Percentiles rank a stretch among this genome's conserved stretches.
Evolutionary conservation across 768 basidiomycete genomes (phyloP).

Genomic region (Lactarius hatsudake): DNA sequence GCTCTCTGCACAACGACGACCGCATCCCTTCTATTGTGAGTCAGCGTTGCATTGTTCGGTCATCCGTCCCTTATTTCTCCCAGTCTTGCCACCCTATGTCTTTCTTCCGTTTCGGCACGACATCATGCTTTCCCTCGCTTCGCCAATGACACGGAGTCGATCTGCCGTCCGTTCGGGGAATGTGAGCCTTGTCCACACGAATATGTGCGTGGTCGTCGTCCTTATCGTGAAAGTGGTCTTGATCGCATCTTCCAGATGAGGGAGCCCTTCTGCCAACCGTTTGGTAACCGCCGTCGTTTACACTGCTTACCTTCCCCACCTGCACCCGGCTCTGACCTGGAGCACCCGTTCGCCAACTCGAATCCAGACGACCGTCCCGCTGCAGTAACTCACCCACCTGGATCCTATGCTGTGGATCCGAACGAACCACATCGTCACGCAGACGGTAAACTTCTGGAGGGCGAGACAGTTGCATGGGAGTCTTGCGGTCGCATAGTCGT

Average conservation of each 20-base stretch:
- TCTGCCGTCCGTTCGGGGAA: conserved; percentile 31
- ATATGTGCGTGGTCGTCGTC: conserved; percentile 34
- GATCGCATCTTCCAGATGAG: conserved; percentile 48
- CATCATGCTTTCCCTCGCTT: conserved; percentile 1
- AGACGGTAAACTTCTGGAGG: conserved; percentile 31
- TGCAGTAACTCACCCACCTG: background rate
- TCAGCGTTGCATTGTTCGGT: background rate
- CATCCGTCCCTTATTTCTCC: background rate
- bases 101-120: conserved; percentile 16
- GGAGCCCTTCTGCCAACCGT: conserved; percentile 94
- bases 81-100: conserved; percentile 16
- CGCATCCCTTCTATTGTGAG: conserved; percentile 18
- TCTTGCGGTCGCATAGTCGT: conserved; percentile 84
- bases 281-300: conserved; percentile 86
- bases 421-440: conserved; percentile 13
- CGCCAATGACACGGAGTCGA: conserved; percentile 25
- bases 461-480: conserved; percentile 84
- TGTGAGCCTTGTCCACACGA: conserved; percentile 46
- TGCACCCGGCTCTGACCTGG: conserved; percentile 18
- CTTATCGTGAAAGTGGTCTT: conserved; percentile 6
- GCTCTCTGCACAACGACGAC: conserved; percentile 7
- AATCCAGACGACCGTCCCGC: conserved; percentile 30
- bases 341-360: conserved; percentile 8
- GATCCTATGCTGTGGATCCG: conserved; percentile 22
- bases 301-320: conserved; percentile 57